phyloP scores from a whole-genome alignment of 225 moss, liverwort and hornwort genomes.

The Climacium dendroides region DNA sequence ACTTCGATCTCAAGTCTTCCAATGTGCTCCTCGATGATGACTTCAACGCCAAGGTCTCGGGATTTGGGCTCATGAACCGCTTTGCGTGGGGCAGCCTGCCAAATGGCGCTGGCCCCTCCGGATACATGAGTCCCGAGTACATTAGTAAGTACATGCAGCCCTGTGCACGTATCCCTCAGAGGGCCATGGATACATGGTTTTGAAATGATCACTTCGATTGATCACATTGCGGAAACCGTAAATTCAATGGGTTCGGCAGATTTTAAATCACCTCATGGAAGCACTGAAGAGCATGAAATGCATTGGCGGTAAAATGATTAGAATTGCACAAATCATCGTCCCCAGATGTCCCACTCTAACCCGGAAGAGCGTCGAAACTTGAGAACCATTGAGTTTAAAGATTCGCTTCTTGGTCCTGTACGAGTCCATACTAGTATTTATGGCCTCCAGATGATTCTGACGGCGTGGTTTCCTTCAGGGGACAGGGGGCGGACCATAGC shows the following conservation, averaged over 20 bases:
- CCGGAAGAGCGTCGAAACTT: not conserved
- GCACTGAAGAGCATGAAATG: not conserved
- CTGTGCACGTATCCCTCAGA: not conserved
- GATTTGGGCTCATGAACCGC: not conserved
- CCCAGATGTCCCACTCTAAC: not conserved
- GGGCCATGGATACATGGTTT: too few relatives aligned
- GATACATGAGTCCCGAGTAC: slow-evolving; percentile 13
- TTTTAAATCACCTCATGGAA: not conserved
- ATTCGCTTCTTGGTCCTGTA: not conserved
- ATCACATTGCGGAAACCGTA: not conserved
- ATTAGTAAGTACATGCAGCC: not conserved
- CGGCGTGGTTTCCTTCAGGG: not conserved
- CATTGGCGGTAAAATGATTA: not conserved
- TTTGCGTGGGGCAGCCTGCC: not conserved
- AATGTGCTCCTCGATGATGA: slow-evolving; percentile 26
- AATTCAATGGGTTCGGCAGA: not conserved
- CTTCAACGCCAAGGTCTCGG: slow-evolving; percentile 39
- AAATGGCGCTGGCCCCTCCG: not conserved
- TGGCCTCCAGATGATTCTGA: not conserved
- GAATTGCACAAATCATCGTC: not conserved
- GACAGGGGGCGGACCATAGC: not conserved
- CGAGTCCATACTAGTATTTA: not conserved
- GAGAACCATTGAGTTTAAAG: not conserved
- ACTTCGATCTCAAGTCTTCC: not conserved
- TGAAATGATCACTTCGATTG: not conserved